Evolutionary conservation across 2,329 filamentous ascomycete genomes (phyloP).

Genomic region (Diaporthe aspalathi): DNA sequence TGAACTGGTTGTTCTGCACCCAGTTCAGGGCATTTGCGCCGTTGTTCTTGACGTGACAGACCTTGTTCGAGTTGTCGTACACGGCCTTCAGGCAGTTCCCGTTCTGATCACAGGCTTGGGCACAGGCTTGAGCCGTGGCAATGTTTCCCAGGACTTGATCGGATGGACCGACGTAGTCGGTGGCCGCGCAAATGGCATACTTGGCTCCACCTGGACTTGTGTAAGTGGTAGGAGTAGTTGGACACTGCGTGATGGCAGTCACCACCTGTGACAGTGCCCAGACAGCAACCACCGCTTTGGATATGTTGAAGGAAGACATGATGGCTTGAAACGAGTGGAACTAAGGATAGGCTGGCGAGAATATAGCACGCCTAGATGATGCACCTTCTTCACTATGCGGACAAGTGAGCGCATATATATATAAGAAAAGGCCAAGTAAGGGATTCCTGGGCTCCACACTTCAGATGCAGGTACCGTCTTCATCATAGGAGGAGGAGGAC

Average conservation of each 20-base stretch:
- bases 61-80: conserved; percentile 19
- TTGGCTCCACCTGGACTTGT: conserved; percentile 28
- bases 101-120: conserved; percentile 28
- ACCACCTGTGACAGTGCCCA: neutral
- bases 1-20: conserved; percentile 25
- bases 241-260: conserved; percentile 23
- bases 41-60: conserved; percentile 32
- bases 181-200: conserved; percentile 28
- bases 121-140: conserved; percentile 21
- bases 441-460: neutral
- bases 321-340: neutral
- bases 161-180: conserved; percentile 18
- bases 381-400: neutral
- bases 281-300: neutral
- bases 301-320: neutral
- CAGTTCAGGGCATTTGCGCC: conserved; percentile 18
- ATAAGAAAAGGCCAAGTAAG: neutral
- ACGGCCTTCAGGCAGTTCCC: conserved; percentile 27
- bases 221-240: conserved; percentile 23
- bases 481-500: neutral
- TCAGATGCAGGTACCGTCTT: conserved; percentile 4
- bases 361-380: neutral
- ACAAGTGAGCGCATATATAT: neutral
- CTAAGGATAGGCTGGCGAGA: neutral
- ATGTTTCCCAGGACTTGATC: conserved; percentile 20